Evolutionary conservation across 2,329 filamentous ascomycete genomes (phyloP), one percentile per base, ranked within the genome.

Genomic region (Coccinonectria pachysandricola): DNA sequence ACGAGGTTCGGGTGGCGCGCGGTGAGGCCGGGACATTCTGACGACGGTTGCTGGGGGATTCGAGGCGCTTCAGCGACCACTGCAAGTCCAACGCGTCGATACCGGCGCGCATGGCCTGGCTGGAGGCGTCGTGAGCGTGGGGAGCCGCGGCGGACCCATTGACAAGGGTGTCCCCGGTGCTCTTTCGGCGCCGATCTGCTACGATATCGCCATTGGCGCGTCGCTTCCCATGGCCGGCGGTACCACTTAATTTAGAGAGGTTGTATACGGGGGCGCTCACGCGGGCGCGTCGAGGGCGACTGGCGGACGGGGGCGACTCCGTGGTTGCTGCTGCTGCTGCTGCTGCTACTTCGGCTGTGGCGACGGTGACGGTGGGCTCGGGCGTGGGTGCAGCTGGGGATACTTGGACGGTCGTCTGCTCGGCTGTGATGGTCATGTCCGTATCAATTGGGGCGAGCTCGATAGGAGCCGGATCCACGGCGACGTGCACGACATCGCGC

Each of bases 191-290:
- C 26, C 60, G 56, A 19, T 62, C 52, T 16, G 52, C 46, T 8
- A 64, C 58, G 14, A 50, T 40, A 35, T 71, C 66, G 32, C 68
- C 64, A 23, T 67, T 71, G 22, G 64, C 50, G 52, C 56, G 64
- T 54, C 57, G 65, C 40, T 66, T 71, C 26, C 66, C 73, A 39
- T 79, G 74, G 21, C 67, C 62, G 15, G 67, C 64, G 24, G 71
- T 79, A 39, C 75, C 75, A 31, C 64, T 67, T 26, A 80, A 60
- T 41, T 70, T 65, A 37, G 71, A 63, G 10, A 79, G 56, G 42
- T 84, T 84, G 56, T 84, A 84, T 10, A 75, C 68, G 8, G 70
- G 65, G 11, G 72, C 58, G 27, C 62, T 65, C n/a, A 56, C 44
- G 35, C 70, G 65, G 19, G 63, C 57, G 43, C 76, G 70, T 40